Evolutionary conservation across 2,329 filamentous ascomycete species (phyloP).

Genomic region (Dichotomopilus funicola): DNA sequence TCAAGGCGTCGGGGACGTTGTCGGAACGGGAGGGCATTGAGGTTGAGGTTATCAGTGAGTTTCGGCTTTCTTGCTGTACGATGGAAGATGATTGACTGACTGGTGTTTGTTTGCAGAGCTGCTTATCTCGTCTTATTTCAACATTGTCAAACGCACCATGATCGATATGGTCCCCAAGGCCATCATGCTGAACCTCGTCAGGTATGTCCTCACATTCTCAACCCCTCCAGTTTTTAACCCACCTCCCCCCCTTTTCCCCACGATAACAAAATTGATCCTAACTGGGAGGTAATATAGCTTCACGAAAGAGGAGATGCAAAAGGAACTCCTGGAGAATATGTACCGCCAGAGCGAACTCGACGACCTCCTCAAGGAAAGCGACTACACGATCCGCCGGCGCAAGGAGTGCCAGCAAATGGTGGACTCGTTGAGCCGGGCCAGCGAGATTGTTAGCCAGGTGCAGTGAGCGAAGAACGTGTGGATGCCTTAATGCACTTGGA

Average conservation of each 20-base stretch:
- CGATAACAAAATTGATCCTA: too few relatives aligned
- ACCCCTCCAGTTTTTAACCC: neutral
- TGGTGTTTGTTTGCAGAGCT: conserved; percentile 58
- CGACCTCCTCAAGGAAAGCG: conserved; percentile 92
- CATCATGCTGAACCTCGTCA: conserved; percentile 94
- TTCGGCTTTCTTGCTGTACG: too few relatives aligned
- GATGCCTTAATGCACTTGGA: neutral
- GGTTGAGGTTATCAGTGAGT: conserved; percentile 95
- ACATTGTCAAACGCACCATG: conserved; percentile 97
- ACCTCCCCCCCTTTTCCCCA: neutral
- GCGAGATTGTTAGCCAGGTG: conserved; percentile 87
- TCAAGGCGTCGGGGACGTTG: conserved; percentile 90
- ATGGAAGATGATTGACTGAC: conserved; percentile 3
- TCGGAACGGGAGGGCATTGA: conserved; percentile 93
- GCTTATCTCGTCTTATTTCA: conserved; percentile 93
- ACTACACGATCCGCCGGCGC: conserved; percentile 87
- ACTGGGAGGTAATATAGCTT: too few relatives aligned
- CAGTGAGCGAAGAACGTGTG: conserved; percentile 37
- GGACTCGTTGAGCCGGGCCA: conserved; percentile 80
- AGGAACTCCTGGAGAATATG: conserved; percentile 94
- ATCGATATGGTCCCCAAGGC: conserved; percentile 99
- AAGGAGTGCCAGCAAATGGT: conserved; percentile 99
- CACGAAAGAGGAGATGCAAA: conserved; percentile 98
- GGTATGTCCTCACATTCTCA: conserved; percentile 52
- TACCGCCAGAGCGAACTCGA: conserved; percentile 88